These are phyloP conservation scores for Neopestalotiopsis sp. DNA, from an alignment of 2,329 filamentous ascomycete species.

Conservation along the genomic window DNA sequence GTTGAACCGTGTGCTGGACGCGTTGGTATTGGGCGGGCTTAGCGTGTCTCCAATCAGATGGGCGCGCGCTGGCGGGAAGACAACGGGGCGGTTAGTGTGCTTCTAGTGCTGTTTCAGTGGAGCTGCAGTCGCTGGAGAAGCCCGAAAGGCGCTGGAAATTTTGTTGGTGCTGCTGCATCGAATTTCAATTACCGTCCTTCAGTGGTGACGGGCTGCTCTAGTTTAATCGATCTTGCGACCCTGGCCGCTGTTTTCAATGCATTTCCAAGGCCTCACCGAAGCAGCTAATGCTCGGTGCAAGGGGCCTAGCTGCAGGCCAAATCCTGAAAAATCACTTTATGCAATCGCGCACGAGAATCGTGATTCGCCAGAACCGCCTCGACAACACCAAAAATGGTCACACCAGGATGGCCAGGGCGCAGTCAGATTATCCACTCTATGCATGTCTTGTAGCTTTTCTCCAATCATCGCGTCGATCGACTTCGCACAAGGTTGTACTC, in stretches of 20 bases:
- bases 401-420: slow-evolving; percentile 23
- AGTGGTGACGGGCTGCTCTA: neutral
- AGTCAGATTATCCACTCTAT: slow-evolving; percentile 1
- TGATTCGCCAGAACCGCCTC: slow-evolving; percentile 26
- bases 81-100: neutral
- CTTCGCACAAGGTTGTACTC: neutral
- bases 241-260: slow-evolving; percentile 2
- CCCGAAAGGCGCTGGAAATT: neutral
- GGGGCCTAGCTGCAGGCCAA: slow-evolving; percentile 22
- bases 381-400: slow-evolving; percentile 21
- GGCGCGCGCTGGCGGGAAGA: slow-evolving; percentile 18
- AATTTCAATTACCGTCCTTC: slow-evolving; percentile 13
- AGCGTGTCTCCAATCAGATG: slow-evolving; percentile 25
- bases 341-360: slow-evolving; percentile 22
- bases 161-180: neutral
- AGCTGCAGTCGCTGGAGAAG: neutral
- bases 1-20: slow-evolving; percentile 33
- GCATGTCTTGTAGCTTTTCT: slow-evolving; percentile 20
- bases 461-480: slow-evolving; percentile 35
- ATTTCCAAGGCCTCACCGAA: neutral
- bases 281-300: slow-evolving; percentile 21
- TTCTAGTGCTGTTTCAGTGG: slow-evolving; percentile 10
- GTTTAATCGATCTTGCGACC: neutral
- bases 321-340: slow-evolving; percentile 27
- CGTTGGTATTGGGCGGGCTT: slow-evolving; percentile 35